phyloP scores from a whole-genome alignment of 1,284 basidiomycete species.

The Ustilago bromivora region DNA sequence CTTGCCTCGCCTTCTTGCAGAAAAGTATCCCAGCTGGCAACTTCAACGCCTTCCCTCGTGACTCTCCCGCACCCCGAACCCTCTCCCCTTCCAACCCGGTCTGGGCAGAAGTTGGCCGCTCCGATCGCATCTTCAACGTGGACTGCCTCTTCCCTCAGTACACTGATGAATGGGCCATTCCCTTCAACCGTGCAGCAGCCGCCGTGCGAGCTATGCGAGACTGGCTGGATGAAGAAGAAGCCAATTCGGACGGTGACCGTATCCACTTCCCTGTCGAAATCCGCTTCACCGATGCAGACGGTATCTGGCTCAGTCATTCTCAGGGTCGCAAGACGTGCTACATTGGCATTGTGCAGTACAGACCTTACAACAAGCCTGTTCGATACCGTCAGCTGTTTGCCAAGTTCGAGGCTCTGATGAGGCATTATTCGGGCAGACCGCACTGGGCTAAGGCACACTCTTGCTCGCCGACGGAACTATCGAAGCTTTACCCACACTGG shows the following conservation, averaged over 20 bases:
- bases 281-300: constrained; percentile 86
- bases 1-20: constrained; percentile 24
- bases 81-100: constrained; percentile 36
- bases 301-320: constrained; percentile 92
- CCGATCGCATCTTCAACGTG: constrained; percentile 67
- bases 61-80: constrained; percentile 39
- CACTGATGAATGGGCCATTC: constrained; percentile 85
- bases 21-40: constrained; percentile 28
- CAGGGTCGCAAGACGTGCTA: constrained; percentile 85
- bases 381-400: constrained; percentile 85
- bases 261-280: constrained; percentile 95
- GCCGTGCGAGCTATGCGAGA: constrained; percentile 81
- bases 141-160: constrained; percentile 69
- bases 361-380: constrained; percentile 89
- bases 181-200: constrained; percentile 74
- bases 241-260: constrained; percentile 78
- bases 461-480: constrained; percentile 78
- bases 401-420: constrained; percentile 82
- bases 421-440: constrained; percentile 82
- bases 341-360: constrained; percentile 96
- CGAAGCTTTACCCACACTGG: constrained; percentile 83
- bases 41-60: constrained; percentile 33
- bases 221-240: constrained; percentile 80
- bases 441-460: constrained; percentile 98
- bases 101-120: constrained; percentile 54